Percentiles rank a stretch among this genome's conserved stretches.
These are phyloP conservation scores for Curvularia sp. DNA, from an alignment of 2,329 filamentous ascomycete genomes.

Conservation along the genomic window DNA sequence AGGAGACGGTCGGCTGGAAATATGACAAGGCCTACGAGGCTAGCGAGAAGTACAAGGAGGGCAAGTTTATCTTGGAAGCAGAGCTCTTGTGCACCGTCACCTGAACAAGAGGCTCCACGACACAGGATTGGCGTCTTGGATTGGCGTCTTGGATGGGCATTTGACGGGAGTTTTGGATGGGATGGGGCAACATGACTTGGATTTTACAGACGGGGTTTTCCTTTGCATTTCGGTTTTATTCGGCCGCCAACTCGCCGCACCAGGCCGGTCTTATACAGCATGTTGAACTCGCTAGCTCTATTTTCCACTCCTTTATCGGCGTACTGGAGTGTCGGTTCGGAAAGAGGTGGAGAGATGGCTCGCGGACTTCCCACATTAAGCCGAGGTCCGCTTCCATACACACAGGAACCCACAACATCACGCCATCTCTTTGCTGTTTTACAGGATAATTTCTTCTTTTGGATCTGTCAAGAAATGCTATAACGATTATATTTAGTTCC, in stretches of 20 bases:
- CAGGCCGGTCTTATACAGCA: constrained; percentile 3
- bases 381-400: constrained; percentile 1
- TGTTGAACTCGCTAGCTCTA: constrained; percentile 8
- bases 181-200: constrained; percentile 11
- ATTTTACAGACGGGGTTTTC: constrained; percentile 10
- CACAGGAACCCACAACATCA: neutral
- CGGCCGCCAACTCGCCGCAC: constrained; percentile 14
- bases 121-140: neutral
- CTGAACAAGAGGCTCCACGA: constrained; percentile 34
- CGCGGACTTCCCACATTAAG: constrained; percentile 4
- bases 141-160: constrained; percentile 34
- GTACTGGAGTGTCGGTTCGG: constrained; percentile 1
- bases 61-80: constrained; percentile 94
- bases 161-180: constrained; percentile 32
- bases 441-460: neutral
- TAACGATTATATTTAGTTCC: neutral
- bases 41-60: constrained; percentile 97
- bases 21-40: constrained; percentile 96
- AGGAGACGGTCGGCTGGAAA: constrained; percentile 94
- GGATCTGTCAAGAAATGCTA: neutral
- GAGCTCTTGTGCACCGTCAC: constrained; percentile 83
- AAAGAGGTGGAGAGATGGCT: constrained; percentile 9
- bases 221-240: constrained; percentile 9
- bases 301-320: constrained; percentile 1
- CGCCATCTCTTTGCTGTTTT: neutral